Conservation (phyloP, 2,329 filamentous ascomycete genomes). For the Trichophyton equinum region DNA sequence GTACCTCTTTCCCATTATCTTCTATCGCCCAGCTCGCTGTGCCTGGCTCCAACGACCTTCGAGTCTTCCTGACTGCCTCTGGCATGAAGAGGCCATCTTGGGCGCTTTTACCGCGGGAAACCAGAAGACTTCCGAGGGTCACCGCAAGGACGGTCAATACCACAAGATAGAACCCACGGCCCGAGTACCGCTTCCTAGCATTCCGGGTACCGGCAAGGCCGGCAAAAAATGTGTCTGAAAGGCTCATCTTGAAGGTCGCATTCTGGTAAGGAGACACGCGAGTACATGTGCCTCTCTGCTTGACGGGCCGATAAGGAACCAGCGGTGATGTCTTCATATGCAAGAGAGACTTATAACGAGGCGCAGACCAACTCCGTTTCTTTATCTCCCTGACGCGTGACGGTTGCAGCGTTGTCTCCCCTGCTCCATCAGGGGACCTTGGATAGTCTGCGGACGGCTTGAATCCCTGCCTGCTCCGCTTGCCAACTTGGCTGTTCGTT, state of each 20-base stretch:
- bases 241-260: constrained; percentile 10
- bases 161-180: constrained; percentile 36
- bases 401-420: neutral
- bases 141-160: constrained; percentile 28
- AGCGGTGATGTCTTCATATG: neutral
- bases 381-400: neutral
- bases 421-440: neutral
- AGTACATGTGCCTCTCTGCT: neutral
- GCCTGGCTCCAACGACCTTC: neutral
- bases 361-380: neutral
- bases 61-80: neutral
- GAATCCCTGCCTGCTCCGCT: no score
- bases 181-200: constrained; percentile 27
- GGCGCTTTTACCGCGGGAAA: neutral
- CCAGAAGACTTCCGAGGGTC: constrained; percentile 21
- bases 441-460: neutral
- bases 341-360: neutral
- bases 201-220: constrained; percentile 8
- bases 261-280: neutral
- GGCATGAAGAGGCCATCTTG: neutral
- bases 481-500: no score
- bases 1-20: neutral
- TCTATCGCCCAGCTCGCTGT: neutral
- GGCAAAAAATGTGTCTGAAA: constrained; percentile 4
- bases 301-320: neutral